phyloP scores from a whole-genome alignment of 371 early-diverging fungal genomes.

The Mucor sp. region DNA sequence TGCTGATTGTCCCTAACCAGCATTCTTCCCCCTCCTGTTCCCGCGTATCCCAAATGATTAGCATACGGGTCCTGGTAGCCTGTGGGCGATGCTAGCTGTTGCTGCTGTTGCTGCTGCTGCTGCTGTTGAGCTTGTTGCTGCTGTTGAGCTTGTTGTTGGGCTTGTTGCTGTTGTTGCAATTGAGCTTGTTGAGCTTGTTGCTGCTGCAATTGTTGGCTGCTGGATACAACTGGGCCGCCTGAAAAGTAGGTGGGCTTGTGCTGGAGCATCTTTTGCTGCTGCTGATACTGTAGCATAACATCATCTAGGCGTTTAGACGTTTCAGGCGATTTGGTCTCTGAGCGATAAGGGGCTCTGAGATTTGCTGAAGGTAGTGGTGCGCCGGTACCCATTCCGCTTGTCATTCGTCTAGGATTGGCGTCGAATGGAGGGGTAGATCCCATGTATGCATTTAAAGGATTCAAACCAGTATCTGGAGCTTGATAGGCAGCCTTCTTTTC shows the following conservation, averaged over 20 bases:
- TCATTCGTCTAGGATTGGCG: conserved; percentile 12
- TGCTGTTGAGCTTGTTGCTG: conserved; percentile 7
- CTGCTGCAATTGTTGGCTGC: conserved; percentile 16
- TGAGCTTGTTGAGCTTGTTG: conserved; percentile 11
- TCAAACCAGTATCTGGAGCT: conserved; percentile 5
- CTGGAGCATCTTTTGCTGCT: conserved; percentile 46
- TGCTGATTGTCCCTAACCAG: conserved; percentile 34
- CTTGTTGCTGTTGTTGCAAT: conserved; percentile 6
- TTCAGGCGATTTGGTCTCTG: conserved; percentile 49
- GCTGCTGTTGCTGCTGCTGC: conserved; percentile 10
- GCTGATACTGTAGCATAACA: conserved; percentile 55
- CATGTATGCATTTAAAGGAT: conserved; percentile 13
- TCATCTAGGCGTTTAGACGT: conserved; percentile 53
- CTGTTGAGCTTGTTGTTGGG: conserved; percentile 1
- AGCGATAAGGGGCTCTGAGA: conserved; percentile 30
- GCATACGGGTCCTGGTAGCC: conserved; percentile 28
- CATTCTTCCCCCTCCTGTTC: conserved; percentile 42
- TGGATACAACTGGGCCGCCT: conserved; percentile 2
- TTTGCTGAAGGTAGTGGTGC: conserved; percentile 37
- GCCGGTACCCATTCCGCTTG: conserved; percentile 21
- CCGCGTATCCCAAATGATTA: conserved; percentile 30
- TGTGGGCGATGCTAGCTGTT: conserved; percentile 7
- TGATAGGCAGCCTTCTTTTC: conserved; percentile 29
- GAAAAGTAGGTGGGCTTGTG: conserved; percentile 27
- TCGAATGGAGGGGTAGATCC: conserved; percentile 16